These are phyloP conservation scores for Pseudonectria foliicola DNA, from an alignment of 2,329 filamentous ascomycete species.

Conservation along the genomic window DNA sequence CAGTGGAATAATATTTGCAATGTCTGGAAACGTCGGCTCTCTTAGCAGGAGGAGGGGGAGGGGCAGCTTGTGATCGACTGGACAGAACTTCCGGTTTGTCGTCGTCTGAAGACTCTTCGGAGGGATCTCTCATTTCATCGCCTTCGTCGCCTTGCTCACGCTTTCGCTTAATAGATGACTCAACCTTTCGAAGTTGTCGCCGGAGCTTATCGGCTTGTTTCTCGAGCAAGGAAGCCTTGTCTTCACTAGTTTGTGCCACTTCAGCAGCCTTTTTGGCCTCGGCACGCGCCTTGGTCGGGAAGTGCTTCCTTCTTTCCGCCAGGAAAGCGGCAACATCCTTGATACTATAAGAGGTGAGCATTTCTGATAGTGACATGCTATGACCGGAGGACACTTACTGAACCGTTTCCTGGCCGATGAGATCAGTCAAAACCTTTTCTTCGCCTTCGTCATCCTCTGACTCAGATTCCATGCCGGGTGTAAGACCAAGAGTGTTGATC, in stretches of 20 bases:
- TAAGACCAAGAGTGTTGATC: conserved; percentile 65
- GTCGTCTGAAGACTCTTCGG: conserved; percentile 47
- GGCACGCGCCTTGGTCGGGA: conserved; percentile 67
- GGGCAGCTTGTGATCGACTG: conserved; percentile 33
- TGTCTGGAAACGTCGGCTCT: conserved; percentile 57
- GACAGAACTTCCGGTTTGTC: conserved; percentile 53
- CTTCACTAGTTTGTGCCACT: conserved; percentile 40
- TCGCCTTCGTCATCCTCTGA: conserved; percentile 63
- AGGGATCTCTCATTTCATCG: conserved; percentile 54
- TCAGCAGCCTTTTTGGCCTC: conserved; percentile 53
- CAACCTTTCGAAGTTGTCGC: conserved; percentile 61
- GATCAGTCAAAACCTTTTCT: conserved; percentile 56
- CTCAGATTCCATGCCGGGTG: conserved; percentile 56
- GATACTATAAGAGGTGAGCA: conserved; percentile 32
- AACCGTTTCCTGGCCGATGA: conserved; percentile 49
- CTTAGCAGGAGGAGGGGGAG: conserved; percentile 40
- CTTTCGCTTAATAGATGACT: conserved; percentile 63
- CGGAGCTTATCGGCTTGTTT: conserved; percentile 56
- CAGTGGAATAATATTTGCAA: conserved; percentile 65
- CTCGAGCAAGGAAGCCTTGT: conserved; percentile 55
- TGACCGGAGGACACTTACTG: conserved; percentile 36
- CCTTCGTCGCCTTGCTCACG: conserved; percentile 61
- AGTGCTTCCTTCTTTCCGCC: conserved; percentile 70
- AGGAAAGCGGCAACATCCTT: conserved; percentile 75
- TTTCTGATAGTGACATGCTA: background rate